Evolutionary conservation across 305 asterid genomes (phyloP), one percentile per base, ranked within the genome.

Genomic region (Fraxinus ornus): DNA sequence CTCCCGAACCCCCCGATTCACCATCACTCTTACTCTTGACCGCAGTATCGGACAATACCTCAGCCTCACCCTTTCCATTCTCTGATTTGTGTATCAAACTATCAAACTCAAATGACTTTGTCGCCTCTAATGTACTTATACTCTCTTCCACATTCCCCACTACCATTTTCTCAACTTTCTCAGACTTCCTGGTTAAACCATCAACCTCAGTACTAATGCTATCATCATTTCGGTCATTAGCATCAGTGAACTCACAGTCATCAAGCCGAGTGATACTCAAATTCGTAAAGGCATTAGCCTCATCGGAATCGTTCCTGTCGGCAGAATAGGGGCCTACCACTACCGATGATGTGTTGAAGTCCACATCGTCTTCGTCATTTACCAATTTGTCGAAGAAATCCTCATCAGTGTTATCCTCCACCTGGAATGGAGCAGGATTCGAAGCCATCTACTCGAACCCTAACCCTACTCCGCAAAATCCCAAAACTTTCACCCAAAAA

Each of bases 391-490:
- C 96, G 76, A 95, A 95, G 85, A 93, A 95, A 85, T 91, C 97
- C 87, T 92, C 97, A 86, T 93, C 98, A n/a, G 97, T 90, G 87
- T 89, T 92, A 93, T 95, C 98, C 97, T 95, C 98, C 96, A 93
- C 90, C 90, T 78, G 70, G 77, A 92, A 93, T 88, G 97, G 98
- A 95, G 92, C 93, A 93, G 98, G 98, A 93, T 89, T 90, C 64
- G 94, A 91, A 84, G 98, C 98, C 98, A 95, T 95, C 81, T 64
- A 88, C 85, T 76, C 87, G 84, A 88, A 87, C 86, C 89, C 90
- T 87, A 79, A 78, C 80, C 81, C 81, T 64, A 62, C 87, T 86
- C 73, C 36, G 66, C 85, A 77, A 79, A 81, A 78, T 77, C 79
- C 79, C 72, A 75, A 47, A 82, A 84, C 79, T 73, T 76, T 75